Conservation (phyloP, 768 basidiomycete species). For the Cyclocybe cylindracea region DNA sequence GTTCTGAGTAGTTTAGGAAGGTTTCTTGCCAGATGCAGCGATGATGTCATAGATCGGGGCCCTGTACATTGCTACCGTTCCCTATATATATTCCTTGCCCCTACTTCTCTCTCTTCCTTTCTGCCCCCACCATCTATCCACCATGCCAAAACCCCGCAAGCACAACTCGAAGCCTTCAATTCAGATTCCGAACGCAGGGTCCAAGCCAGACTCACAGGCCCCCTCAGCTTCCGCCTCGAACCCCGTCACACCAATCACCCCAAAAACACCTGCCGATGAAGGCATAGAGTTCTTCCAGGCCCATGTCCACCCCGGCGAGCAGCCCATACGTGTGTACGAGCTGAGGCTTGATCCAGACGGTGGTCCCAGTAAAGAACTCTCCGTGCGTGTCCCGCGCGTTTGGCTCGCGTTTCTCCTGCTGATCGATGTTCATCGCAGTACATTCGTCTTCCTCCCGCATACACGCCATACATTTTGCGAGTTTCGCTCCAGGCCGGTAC, state of each 20-base stretch:
- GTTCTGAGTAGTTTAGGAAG: slow-evolving; percentile 11
- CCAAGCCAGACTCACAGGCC: slow-evolving; percentile 16
- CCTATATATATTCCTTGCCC: slow-evolving; percentile 1
- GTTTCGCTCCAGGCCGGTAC: slow-evolving; percentile 93
- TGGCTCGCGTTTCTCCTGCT: slow-evolving; percentile 1
- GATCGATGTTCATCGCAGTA: slow-evolving; percentile 55
- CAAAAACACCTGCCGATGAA: slow-evolving; percentile 92
- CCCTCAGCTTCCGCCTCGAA: slow-evolving; percentile 21
- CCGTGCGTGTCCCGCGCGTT: slow-evolving; percentile 49
- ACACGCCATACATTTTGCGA: slow-evolving; percentile 85
- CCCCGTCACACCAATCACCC: slow-evolving; percentile 47
- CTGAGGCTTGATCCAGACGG: slow-evolving; percentile 88
- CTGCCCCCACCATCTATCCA: slow-evolving; percentile 4
- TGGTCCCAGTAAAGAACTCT: slow-evolving; percentile 82
- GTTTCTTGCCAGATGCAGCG: slow-evolving; percentile 2
- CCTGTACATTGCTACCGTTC: slow-evolving; percentile 5
- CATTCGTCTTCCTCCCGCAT: slow-evolving; percentile 92
- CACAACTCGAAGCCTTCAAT: slow-evolving; percentile 25
- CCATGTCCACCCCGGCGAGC: slow-evolving; percentile 48
- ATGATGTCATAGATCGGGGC: slow-evolving; percentile 8
- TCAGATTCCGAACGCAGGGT: slow-evolving; percentile 24
- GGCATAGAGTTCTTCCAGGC: slow-evolving; percentile 86
- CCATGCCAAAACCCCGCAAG: background rate
- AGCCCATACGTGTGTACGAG: slow-evolving; percentile 82
- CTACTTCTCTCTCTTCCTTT: slow-evolving; percentile 6